phyloP scores from a whole-genome alignment of 1,284 basidiomycete genomes.

The Malassezia cuniculi region DNA sequence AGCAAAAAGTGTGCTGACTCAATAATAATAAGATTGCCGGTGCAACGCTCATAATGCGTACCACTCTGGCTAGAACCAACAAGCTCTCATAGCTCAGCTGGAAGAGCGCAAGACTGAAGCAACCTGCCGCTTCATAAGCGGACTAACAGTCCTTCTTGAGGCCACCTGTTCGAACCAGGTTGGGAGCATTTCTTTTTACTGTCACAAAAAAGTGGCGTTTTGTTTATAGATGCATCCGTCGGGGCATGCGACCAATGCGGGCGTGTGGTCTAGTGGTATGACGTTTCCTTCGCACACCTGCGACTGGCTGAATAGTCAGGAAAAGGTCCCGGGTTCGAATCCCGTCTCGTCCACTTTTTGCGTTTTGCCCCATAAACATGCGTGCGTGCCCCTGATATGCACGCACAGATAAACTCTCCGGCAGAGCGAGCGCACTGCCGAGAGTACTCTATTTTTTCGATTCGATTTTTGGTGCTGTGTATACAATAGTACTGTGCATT shows the following conservation, averaged over 20 bases:
- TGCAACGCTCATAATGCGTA: too few relatives aligned
- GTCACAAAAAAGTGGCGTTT: too few relatives aligned
- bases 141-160: constrained; percentile 16
- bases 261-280: constrained; percentile 20
- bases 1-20: not conserved
- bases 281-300: constrained; percentile 17
- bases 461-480: not conserved
- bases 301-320: constrained; percentile 10
- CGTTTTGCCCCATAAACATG: not conserved
- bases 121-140: constrained; percentile 7
- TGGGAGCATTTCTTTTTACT: constrained; percentile 13
- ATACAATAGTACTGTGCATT: not conserved
- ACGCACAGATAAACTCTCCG: too few relatives aligned
- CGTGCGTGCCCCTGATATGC: too few relatives aligned
- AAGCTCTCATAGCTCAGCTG: constrained; percentile 17
- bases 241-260: too few relatives aligned
- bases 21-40: not conserved
- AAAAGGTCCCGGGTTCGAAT: constrained; percentile 20
- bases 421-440: too few relatives aligned
- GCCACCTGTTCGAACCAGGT: constrained; percentile 19
- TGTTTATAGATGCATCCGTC: not conserved
- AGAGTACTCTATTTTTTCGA: not conserved
- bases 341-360: constrained; percentile 17
- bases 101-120: constrained; percentile 19
- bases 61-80: too few relatives aligned